These are phyloP conservation scores for Phytophthora pinifolia DNA, from an alignment of 352 stramenopile species.

Conservation along the genomic window DNA sequence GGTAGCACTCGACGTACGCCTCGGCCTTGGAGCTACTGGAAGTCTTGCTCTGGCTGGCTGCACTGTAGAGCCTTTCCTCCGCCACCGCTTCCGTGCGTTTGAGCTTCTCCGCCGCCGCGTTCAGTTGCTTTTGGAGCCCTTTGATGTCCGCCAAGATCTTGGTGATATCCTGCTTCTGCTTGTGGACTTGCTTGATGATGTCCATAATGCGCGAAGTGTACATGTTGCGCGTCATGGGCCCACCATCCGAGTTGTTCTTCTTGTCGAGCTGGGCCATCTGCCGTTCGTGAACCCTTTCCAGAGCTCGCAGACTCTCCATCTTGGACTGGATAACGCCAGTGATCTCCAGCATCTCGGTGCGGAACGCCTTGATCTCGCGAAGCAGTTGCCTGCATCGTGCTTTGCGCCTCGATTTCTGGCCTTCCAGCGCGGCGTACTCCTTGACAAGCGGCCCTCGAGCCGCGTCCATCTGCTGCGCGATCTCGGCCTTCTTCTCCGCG, in stretches of 20 bases:
- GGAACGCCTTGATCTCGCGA: conserved; percentile 65
- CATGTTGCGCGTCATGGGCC: conserved; percentile 58
- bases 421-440: conserved; percentile 44
- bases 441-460: conserved; percentile 46
- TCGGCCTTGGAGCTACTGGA: conserved; percentile 25
- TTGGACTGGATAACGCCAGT: conserved; percentile 65
- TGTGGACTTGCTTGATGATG: conserved; percentile 90
- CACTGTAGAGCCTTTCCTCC: conserved; percentile 83
- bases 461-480: conserved; percentile 55
- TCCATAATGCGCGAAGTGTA: conserved; percentile 91
- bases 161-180: conserved; percentile 86
- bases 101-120: conserved; percentile 73
- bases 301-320: conserved; percentile 46
- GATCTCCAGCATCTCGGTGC: conserved; percentile 68
- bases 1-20: conserved; percentile 82
- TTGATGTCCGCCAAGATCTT: conserved; percentile 85
- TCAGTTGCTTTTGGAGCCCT: conserved; percentile 77
- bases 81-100: conserved; percentile 81
- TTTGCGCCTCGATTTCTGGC: conserved; percentile 54
- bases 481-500: conserved; percentile 45
- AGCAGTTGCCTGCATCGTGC: conserved; percentile 57
- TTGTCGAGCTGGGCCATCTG: conserved; percentile 23
- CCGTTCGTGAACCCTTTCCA: conserved; percentile 61
- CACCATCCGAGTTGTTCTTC: conserved; percentile 18
- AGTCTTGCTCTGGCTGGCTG: conserved; percentile 42